phyloP scores from a whole-genome alignment of 139 green algal species.

The Picochlorum sp. region DNA sequence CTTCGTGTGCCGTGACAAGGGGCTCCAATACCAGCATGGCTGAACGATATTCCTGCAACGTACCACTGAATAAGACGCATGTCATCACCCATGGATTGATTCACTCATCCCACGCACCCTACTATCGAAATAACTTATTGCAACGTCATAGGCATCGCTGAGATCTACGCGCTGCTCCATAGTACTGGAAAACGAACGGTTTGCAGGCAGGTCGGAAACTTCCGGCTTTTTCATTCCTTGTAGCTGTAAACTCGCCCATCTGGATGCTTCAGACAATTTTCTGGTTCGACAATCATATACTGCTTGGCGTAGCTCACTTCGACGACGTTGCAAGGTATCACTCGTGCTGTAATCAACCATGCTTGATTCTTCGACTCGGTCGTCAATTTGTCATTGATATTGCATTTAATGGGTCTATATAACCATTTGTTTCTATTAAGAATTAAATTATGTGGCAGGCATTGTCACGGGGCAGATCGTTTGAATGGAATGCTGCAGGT shows the following conservation, averaged over 20 bases:
- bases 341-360: background rate
- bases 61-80: no score
- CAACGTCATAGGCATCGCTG: constrained; percentile 44
- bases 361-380: no score
- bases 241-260: constrained; percentile 70
- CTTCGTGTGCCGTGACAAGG: no score
- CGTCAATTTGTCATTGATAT: no score
- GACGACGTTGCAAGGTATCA: background rate
- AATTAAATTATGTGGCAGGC: no score
- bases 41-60: no score
- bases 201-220: background rate
- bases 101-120: constrained; percentile 33
- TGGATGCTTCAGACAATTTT: constrained; percentile 38
- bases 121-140: constrained; percentile 52
- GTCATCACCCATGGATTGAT: no score
- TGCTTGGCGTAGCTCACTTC: constrained; percentile 41
- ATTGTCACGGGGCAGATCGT: no score
- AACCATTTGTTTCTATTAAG: no score
- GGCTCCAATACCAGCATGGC: no score
- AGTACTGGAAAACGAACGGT: constrained; percentile 8
- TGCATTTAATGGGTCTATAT: no score
- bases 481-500: no score
- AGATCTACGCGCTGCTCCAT: constrained; percentile 14
- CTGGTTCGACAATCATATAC: constrained; percentile 39
- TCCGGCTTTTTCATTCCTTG: constrained; percentile 35